Base-by-base conservation (phyloP, 306 rosid genomes). In the Vigna angularis region DNA sequence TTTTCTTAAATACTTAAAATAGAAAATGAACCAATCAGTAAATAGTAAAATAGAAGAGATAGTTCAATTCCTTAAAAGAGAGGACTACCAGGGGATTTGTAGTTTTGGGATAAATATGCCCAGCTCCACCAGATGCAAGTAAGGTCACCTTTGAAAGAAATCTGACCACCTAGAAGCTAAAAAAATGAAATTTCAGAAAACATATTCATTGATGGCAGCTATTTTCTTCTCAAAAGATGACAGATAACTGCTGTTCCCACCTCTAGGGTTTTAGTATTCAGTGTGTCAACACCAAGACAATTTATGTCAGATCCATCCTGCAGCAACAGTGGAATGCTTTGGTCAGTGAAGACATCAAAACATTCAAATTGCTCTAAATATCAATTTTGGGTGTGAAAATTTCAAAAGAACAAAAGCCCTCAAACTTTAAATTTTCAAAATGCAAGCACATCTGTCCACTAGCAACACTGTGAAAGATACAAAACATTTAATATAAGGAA, bases 111-210 rank as follows among this genome's bases (percentile, higher is more conserved):
- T 95, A 95, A 69, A 93, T 88, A 86, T 95, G 98, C 68, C 98
- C 98, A 62, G 93, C 98, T 73, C 98, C 98, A 34, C 98, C 98
- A 6, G 99, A 88, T 0, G 98, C 98, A 40, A 95, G 98, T 80
- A 95, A 88, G 72, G 95, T 95, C 78, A 83, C 98, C 88, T 88
- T 95, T 38, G 98, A 95, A 85, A 91, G 89, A 84, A 95, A 92
- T 81, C 98, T 89, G 58, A 84, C 86, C 69, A 95, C 98, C 98
- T 95, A 88, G 75, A 81, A 85, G 76, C 76, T 85, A 74, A 79
- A 81, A 81, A 18, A 79, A 57, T 44, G 71, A 72, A 71, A 22
- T 18, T 67, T 81, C 17, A 69, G 72, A 82, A 70, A 71, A 63
- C 48, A 59, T 48, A 72, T 38, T 83, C 34, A 40, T 28, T 3